These are phyloP conservation scores for Phialophora macrospora DNA, from an alignment of 2,329 filamentous ascomycete genomes.

Conservation along the genomic window DNA sequence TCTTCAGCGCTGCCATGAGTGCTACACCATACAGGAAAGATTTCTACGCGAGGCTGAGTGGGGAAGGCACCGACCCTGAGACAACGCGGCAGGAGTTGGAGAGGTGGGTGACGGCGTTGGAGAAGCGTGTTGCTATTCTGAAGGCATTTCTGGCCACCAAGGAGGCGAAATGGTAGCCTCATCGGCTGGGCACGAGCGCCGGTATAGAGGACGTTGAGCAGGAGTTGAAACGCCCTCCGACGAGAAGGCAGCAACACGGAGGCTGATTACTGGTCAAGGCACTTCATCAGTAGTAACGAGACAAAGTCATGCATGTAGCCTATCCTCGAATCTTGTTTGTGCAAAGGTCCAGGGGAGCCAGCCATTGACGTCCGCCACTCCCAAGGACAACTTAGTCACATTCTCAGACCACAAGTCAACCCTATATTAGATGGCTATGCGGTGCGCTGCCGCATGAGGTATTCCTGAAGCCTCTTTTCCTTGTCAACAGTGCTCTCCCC, in stretches of 20 bases:
- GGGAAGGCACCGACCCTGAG: constrained; percentile 17
- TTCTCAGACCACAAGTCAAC: background rate
- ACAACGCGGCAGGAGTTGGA: constrained; percentile 8
- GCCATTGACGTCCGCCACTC: background rate
- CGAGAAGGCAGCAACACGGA: background rate
- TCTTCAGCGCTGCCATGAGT: constrained; percentile 25
- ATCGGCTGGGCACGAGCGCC: background rate
- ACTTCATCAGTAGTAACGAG: background rate
- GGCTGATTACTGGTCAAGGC: background rate
- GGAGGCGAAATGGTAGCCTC: constrained; percentile 15
- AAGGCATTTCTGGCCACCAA: constrained; percentile 22
- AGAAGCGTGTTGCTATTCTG: constrained; percentile 23
- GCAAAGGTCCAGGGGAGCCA: background rate
- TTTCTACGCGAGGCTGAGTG: constrained; percentile 19
- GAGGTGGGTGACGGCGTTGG: constrained; percentile 18
- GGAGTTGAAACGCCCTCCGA: background rate
- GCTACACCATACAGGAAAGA: constrained; percentile 18
- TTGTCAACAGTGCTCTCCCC: background rate
- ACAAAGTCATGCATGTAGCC: background rate
- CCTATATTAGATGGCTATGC: background rate
- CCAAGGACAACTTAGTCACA: background rate
- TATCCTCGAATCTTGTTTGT: background rate
- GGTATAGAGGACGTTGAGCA: background rate
- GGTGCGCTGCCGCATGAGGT: constrained; percentile 20
- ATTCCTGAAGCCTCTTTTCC: constrained; percentile 28